Evolutionary conservation across 2,329 filamentous ascomycete genomes (phyloP).

Genomic region (Penicillium sp.): DNA sequence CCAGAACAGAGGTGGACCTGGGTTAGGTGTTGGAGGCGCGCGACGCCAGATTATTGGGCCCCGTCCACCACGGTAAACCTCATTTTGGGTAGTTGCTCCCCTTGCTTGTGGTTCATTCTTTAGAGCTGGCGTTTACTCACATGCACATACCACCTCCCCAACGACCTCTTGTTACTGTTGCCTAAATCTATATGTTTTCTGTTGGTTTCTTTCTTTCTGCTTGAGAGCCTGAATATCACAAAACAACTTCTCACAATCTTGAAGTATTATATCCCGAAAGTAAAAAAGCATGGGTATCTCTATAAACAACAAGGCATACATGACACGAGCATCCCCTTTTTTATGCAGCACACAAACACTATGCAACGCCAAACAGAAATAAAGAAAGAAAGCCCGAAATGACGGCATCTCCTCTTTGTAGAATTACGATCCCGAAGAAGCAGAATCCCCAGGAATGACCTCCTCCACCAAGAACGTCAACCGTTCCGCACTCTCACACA

Average conservation of each 20-base stretch:
- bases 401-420: background rate
- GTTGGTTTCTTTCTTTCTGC: background rate
- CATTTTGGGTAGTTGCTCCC: background rate
- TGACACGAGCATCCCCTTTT: background rate
- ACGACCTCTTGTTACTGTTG: background rate
- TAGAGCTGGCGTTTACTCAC: background rate
- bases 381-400: background rate
- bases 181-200: background rate
- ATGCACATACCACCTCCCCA: conserved; percentile 1
- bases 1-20: conserved; percentile 60
- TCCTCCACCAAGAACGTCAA: conserved; percentile 44
- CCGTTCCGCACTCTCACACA: conserved; percentile 49
- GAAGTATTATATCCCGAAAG: background rate
- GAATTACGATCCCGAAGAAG: background rate
- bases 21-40: conserved; percentile 59
- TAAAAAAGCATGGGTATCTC: background rate
- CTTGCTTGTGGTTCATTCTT: background rate
- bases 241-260: background rate
- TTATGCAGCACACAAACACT: background rate
- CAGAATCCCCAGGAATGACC: conserved; percentile 25
- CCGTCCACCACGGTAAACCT: conserved; percentile 51
- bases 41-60: conserved; percentile 68
- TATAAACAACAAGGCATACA: background rate
- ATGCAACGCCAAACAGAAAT: background rate
- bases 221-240: background rate